phyloP scores from a whole-genome alignment of 208 protist species.

The Trypanosoma platydactyli region DNA sequence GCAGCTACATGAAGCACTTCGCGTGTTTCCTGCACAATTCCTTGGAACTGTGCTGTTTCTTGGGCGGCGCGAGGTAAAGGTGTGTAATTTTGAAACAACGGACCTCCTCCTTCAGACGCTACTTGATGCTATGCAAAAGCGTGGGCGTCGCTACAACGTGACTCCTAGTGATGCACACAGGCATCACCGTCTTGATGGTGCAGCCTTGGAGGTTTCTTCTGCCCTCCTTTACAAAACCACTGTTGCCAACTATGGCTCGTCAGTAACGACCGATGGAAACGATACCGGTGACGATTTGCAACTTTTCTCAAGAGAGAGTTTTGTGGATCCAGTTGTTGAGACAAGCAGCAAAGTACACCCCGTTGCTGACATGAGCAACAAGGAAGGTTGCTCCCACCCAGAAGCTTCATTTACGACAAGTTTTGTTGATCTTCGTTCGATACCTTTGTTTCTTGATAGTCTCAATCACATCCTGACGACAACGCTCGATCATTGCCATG shows the following conservation, averaged over 20 bases:
- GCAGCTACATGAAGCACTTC: conserved; percentile 43
- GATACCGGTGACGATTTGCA: conserved; percentile 19
- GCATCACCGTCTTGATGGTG: conserved; percentile 4
- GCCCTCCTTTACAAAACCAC: background rate
- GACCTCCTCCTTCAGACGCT: conserved; percentile 48
- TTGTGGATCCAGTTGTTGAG: background rate
- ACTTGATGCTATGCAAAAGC: conserved; percentile 38
- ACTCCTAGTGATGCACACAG: conserved; percentile 1
- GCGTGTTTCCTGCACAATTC: conserved; percentile 46
- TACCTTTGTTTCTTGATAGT: conserved; percentile 39
- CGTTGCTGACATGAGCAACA: no score
- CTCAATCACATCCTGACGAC: conserved; percentile 28
- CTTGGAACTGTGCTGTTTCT: conserved; percentile 50
- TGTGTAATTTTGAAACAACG: conserved; percentile 35
- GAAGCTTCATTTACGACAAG: conserved; percentile 25
- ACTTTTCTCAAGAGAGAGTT: conserved; percentile 3
- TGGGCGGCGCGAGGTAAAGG: conserved; percentile 49
- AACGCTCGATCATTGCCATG: conserved; percentile 16
- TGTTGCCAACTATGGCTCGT: background rate
- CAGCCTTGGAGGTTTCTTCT: background rate
- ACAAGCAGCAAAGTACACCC: background rate
- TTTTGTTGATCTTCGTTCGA: conserved; percentile 43
- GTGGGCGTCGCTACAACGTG: conserved; percentile 18
- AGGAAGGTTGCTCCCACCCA: no score
- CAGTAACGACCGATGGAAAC: background rate